Conservation (phyloP, 805 yeast genomes). For the Starmerella floris region DNA sequence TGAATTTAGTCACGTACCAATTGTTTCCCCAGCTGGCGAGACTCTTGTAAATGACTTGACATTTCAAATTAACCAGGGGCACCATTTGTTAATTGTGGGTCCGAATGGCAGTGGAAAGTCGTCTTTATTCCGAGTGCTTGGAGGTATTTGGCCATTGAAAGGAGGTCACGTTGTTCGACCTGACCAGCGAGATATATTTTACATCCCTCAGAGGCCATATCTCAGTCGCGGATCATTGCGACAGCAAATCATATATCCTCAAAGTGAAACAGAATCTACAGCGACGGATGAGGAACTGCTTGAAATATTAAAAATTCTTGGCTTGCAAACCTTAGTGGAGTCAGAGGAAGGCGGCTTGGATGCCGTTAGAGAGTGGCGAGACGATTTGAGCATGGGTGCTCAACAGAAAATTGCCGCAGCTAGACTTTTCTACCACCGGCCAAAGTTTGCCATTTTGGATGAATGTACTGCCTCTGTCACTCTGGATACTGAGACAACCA, state of each 20-base stretch:
- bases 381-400: slow-evolving; percentile 76
- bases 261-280: slow-evolving; percentile 40
- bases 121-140: slow-evolving; percentile 75
- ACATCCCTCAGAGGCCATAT: slow-evolving; percentile 86
- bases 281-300: slow-evolving; percentile 27
- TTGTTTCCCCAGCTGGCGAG: slow-evolving; percentile 75
- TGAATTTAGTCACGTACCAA: slow-evolving; percentile 61
- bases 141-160: slow-evolving; percentile 84
- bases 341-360: slow-evolving; percentile 47
- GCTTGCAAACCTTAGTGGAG: slow-evolving; percentile 27
- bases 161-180: slow-evolving; percentile 49
- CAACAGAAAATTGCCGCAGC: slow-evolving; percentile 92
- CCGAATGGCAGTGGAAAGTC: slow-evolving; percentile 97
- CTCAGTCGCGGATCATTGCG: slow-evolving; percentile 65
- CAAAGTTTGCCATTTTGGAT: slow-evolving; percentile 86
- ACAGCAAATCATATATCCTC: slow-evolving; percentile 85
- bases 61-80: slow-evolving; percentile 65
- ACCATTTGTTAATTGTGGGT: slow-evolving; percentile 79
- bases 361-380: slow-evolving; percentile 68
- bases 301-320: slow-evolving; percentile 27
- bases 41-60: slow-evolving; percentile 50
- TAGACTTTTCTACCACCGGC: slow-evolving; percentile 76
- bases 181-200: slow-evolving; percentile 53
- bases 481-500: slow-evolving; percentile 76
- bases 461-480: slow-evolving; percentile 94